A percentile compares a stretch with the other conserved stretches of the same genome.
Evolutionary conservation across 192 early-diverging fungal species (phyloP).

Genomic region (Irineochytrium annulatum): DNA sequence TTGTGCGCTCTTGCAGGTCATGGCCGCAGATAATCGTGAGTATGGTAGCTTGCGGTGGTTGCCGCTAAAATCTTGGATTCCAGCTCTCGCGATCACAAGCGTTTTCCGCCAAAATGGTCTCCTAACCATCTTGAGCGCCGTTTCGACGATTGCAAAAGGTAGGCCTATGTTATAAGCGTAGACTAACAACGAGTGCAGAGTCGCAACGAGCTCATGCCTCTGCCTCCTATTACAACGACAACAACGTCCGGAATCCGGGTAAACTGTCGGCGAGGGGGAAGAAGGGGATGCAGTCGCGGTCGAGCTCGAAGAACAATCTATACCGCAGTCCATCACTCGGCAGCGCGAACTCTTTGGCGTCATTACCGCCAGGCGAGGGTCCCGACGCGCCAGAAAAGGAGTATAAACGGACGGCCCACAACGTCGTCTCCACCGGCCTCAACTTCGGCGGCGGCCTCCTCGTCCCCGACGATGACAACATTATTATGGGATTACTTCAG

Average conservation of each 20-base stretch:
- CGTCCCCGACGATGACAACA: constrained; percentile 6
- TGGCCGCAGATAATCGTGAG: constrained; percentile 19
- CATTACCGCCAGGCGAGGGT: background rate
- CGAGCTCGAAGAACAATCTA: constrained; percentile 3
- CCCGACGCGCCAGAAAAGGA: background rate
- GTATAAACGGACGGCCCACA: background rate
- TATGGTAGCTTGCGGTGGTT: background rate
- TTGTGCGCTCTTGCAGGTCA: constrained; percentile 17
- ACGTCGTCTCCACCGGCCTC: background rate
- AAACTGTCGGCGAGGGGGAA: background rate
- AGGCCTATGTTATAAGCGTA: too few species aligned
- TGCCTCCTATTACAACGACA: background rate
- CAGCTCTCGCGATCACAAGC: constrained; percentile 15
- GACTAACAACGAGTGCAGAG: background rate
- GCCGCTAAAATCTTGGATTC: background rate
- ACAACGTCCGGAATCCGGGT: background rate
- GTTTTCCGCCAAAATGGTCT: constrained; percentile 19
- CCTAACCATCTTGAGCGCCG: constrained; percentile 12
- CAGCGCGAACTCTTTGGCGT: background rate
- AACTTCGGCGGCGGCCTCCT: background rate
- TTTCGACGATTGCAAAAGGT: too few species aligned
- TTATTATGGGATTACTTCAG: constrained; percentile 33
- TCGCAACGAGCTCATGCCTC: too few species aligned
- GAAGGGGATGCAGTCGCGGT: background rate
- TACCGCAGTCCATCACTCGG: background rate